Percentiles rank a stretch among this genome's conserved stretches.
Conservation (phyloP, 2,329 filamentous ascomycete species). For the Ophiocordyceps camponoti-rufipedis region DNA sequence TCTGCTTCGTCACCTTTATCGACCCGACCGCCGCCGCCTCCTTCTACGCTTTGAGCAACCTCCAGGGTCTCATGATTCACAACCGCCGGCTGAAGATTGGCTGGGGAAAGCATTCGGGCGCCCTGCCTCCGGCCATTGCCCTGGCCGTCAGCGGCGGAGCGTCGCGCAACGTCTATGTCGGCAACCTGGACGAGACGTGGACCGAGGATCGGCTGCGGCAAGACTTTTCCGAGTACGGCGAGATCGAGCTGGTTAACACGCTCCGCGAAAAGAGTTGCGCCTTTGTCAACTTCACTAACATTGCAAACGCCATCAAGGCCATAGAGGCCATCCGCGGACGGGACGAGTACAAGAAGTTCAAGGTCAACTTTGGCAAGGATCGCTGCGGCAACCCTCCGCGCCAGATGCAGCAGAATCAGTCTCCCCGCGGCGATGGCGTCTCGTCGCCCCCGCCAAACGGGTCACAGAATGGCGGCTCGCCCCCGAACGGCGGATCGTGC, state of each 20-base stretch:
- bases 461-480: conserved; percentile 39
- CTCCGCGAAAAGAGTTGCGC: conserved; percentile 97
- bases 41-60: conserved; percentile 93
- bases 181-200: conserved; percentile 94
- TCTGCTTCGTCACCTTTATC: conserved; percentile 99
- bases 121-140: conserved; percentile 86
- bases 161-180: conserved; percentile 96
- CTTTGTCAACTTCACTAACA: conserved; percentile 99
- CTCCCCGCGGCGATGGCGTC: conserved; percentile 44
- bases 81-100: conserved; percentile 96
- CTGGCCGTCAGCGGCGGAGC: conserved; percentile 90
- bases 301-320: conserved; percentile 97
- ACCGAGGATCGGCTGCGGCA: conserved; percentile 88
- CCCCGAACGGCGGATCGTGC: conserved; percentile 34
- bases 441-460: conserved; percentile 40
- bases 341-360: conserved; percentile 96
- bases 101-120: conserved; percentile 97
- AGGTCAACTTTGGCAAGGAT: conserved; percentile 99
- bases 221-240: conserved; percentile 93
- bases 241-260: conserved; percentile 95
- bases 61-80: conserved; percentile 98
- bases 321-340: conserved; percentile 90
- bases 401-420: conserved; percentile 55
- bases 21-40: conserved; percentile 94
- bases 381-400: conserved; percentile 91